Evolutionary conservation across 225 moss, liverwort and hornwort genomes (phyloP), one percentile per base, ranked within the genome.

Genomic region (Pseudoscleropodium purum): DNA sequence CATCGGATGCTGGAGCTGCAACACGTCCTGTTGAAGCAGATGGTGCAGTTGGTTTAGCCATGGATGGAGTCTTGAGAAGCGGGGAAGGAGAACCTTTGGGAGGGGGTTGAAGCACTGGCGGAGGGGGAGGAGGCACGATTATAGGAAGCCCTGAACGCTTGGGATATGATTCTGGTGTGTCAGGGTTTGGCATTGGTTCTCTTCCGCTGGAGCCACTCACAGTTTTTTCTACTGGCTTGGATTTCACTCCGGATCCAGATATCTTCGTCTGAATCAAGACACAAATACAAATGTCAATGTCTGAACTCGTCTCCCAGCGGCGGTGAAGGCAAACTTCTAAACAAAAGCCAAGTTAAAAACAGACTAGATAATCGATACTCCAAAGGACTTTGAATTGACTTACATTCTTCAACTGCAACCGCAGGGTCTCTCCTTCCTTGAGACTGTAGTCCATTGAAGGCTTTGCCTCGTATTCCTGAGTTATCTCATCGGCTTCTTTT

Each of bases 351-450:
- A 33, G 18, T 54, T 37, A n/a, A 79, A 87, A 87, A 30, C 56
- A 83, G 34, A 82, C 13, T 67, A 70, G 65, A 67, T 52, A 74
- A n/a, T 81, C 60, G 79, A 70, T 60, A 64, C 13, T 80, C 29
- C 80, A 19, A 70, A 61, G 59, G 54, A 25, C 77, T 27, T 75
- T 39, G 66, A 57, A 76, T 70, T 68, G 75, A 90, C 95, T 96
- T 90, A 97, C 97, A 88, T 94, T 96, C 91, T 97, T 99, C 60
- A 99, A 84, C 93, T 96, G 96, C 89, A 99, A 91, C 76, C 96
- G 96, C 45, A 99, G 92, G 43, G 99, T 99, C 92, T 97, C 97
- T 92, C 99, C 99, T 90, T 97, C 96, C 88, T 99, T 99, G 31
- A 97, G 88, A 91, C 99, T 99, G 88, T 97, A 97, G 84, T 96